Evolutionary conservation across 768 basidiomycete species (phyloP).

Genomic region (Boletus rex-veris): DNA sequence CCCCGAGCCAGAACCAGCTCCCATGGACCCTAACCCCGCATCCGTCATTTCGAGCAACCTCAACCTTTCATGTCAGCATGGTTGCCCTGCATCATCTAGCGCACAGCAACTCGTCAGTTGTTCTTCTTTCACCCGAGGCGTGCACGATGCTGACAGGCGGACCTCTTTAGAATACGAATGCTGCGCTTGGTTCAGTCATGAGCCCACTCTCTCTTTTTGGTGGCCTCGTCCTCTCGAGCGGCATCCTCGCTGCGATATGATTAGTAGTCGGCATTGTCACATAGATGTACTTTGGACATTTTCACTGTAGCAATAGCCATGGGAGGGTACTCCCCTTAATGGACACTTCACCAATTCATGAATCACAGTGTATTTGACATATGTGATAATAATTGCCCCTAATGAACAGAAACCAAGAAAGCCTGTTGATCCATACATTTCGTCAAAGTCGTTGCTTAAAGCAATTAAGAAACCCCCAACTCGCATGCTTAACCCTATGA

Average conservation of each 20-base stretch:
- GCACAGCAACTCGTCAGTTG: conserved; percentile 21
- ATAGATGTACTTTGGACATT: conserved; percentile 9
- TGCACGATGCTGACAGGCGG: not conserved
- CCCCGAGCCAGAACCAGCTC: conserved; percentile 21
- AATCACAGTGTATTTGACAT: not conserved
- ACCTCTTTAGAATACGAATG: conserved; percentile 16
- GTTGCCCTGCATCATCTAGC: conserved; percentile 18
- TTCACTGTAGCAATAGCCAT: conserved; percentile 15
- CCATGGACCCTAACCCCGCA: conserved; percentile 21
- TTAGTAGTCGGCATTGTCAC: not conserved
- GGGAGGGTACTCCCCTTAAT: not conserved
- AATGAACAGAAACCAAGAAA: not conserved
- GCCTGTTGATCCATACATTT: not conserved
- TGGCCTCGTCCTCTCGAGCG: conserved; percentile 18
- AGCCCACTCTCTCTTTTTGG: conserved; percentile 21
- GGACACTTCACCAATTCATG: not conserved
- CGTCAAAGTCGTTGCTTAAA: not conserved
- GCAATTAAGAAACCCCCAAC: not conserved
- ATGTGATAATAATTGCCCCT: too few species aligned
- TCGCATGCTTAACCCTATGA: not conserved
- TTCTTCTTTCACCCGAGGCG: not conserved
- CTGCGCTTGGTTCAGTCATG: conserved; percentile 18
- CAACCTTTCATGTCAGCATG: conserved; percentile 23
- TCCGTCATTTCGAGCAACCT: conserved; percentile 21
- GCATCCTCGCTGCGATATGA: conserved; percentile 20